Evolutionary conservation across 2,329 filamentous ascomycete genomes (phyloP), one percentile per base, ranked within the genome.

Genomic region (Aspergillus neotritici): DNA sequence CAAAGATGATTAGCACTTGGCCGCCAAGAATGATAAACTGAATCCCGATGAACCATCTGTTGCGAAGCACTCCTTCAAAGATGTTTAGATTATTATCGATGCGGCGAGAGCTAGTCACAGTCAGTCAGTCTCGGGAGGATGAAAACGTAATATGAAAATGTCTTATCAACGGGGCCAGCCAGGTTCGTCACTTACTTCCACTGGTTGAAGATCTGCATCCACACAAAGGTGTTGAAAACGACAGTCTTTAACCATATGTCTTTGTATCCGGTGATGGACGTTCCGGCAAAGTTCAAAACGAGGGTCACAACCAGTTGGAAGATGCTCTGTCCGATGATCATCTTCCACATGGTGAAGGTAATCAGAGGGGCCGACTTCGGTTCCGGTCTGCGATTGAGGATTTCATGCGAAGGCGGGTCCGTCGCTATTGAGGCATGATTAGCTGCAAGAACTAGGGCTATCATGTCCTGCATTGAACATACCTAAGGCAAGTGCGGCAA

Each of bases 1-100:
- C 75, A 54, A 84, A 84, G 46, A 87, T 73, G 56, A 87, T 87
- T 62, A 85, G 62, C n/a, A 83, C 73, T 57, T 87, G 84, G 7
- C 83, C 84, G 10, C 75, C 80, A 34, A 86, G 69, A 55, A 86
- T 87, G 55, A 85, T 73, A 16, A 74, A 58, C 55, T 84, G 77
- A 31, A 87, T 85, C 4, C 70, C 73, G 29, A 86, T 73, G 51
- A 72, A 72, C 65, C 68, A 72, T n/a, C 52, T 58, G 43, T 72
- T 72, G 38, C 57, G 59, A 34, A 59, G 55, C 16, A 71, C 53
- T 11, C 69, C 68, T 43, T 71, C 69, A 43, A 72, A 63, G 34
- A 72, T 68, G 43, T 72, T 72, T 44, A 72, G 51, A 16, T 62
- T 56, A 45, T 70, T 70, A 42, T 71, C 68, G 32, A 71, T 55